Evolutionary conservation across 495 filamentous ascomycete genomes (phyloP).

Genomic region (Tuber melanosporum): DNA sequence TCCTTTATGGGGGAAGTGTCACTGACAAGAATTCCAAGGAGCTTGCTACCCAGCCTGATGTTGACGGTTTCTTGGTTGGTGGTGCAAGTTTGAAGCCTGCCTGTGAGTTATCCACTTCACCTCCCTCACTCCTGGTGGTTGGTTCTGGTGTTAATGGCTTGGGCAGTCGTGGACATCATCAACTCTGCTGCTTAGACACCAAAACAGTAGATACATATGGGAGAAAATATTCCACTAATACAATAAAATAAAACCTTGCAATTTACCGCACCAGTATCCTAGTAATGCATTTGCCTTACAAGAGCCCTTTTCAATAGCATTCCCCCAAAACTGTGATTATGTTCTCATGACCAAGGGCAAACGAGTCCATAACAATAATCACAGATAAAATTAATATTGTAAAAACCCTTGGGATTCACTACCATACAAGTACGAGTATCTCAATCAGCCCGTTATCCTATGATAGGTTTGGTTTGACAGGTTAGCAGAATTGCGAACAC

Average conservation of each 20-base stretch:
- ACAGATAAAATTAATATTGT: not conserved
- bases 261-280: slow-evolving; percentile 1
- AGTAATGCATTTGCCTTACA: slow-evolving; percentile 8
- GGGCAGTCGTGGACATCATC: slow-evolving; percentile 55
- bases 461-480: too few relatives aligned
- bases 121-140: slow-evolving; percentile 45
- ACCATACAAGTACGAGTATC: too few relatives aligned
- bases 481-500: too few relatives aligned
- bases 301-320: not conserved
- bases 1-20: slow-evolving; percentile 94
- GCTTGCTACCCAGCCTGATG: slow-evolving; percentile 80
- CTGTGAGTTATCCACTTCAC: slow-evolving; percentile 55
- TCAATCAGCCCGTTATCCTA: too few relatives aligned
- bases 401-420: too few relatives aligned
- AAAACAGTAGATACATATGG: not conserved
- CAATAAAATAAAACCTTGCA: not conserved
- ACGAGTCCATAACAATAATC: slow-evolving; percentile 7
- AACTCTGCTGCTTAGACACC: slow-evolving; percentile 43
- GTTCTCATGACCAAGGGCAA: not conserved
- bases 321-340: not conserved
- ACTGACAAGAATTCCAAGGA: slow-evolving; percentile 97
- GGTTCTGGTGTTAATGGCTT: slow-evolving; percentile 56
- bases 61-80: slow-evolving; percentile 97
- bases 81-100: slow-evolving; percentile 98
- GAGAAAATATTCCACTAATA: not conserved